Percentiles rank a stretch among this genome's conserved stretches.
phyloP scores from a whole-genome alignment of 2,329 filamentous ascomycete species.

The Didymella glomerata region DNA sequence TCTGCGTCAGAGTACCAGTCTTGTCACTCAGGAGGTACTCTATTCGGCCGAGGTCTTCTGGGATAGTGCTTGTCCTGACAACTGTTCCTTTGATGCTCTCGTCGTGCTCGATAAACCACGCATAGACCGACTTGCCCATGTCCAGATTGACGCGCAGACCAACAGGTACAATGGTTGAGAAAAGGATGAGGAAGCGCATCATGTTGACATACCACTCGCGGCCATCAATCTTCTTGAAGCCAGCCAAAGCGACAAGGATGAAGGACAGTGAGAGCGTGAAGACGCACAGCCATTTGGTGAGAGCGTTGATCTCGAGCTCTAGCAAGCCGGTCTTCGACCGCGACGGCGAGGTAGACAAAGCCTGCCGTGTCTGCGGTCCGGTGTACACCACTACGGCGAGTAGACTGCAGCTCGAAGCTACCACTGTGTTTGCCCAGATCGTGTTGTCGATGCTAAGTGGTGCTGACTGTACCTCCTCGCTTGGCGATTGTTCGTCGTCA shows the following conservation, averaged over 20 bases:
- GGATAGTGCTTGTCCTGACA: constrained; percentile 95
- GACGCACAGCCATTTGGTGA: constrained; percentile 94
- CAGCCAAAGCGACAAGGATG: constrained; percentile 85
- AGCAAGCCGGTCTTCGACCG: constrained; percentile 92
- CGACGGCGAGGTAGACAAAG: constrained; percentile 88
- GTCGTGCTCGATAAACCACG: constrained; percentile 92
- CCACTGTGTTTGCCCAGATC: constrained; percentile 97
- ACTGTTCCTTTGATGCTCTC: constrained; percentile 89
- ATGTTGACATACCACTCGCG: constrained; percentile 93
- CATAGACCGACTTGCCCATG: constrained; percentile 96
- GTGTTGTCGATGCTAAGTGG: constrained; percentile 95
- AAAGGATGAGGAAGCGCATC: constrained; percentile 96
- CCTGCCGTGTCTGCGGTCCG: constrained; percentile 90
- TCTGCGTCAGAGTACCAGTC: constrained; percentile 96
- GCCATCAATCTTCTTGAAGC: constrained; percentile 72
- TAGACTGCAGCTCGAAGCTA: constrained; percentile 89
- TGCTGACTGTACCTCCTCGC: constrained; percentile 61
- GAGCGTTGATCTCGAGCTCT: constrained; percentile 94
- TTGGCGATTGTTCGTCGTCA: constrained; percentile 34
- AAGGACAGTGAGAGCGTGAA: constrained; percentile 87
- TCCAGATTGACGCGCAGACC: constrained; percentile 95
- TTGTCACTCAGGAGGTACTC: constrained; percentile 98
- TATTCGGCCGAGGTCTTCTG: constrained; percentile 92
- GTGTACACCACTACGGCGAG: constrained; percentile 94
- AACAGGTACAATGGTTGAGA: constrained; percentile 99